Evolutionary conservation across 192 early-diverging fungal genomes (phyloP).

Genomic region (Spizellomyces sp.): DNA sequence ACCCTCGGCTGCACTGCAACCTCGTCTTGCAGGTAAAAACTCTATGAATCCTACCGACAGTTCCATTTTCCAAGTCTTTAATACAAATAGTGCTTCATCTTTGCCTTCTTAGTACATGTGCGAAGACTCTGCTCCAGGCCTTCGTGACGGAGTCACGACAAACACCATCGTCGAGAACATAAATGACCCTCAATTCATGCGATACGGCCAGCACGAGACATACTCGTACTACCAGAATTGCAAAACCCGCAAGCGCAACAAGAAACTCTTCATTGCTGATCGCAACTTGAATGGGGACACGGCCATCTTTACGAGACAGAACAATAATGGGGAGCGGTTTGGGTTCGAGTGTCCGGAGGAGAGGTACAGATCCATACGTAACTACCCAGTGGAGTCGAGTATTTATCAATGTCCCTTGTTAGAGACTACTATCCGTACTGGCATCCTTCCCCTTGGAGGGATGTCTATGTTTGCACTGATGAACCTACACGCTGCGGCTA

Average conservation of each 20-base stretch:
- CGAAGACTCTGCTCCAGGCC: constrained; percentile 26
- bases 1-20: constrained; percentile 30
- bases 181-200: background rate
- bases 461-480: constrained; percentile 37
- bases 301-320: constrained; percentile 42
- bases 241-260: constrained; percentile 32
- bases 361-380: background rate
- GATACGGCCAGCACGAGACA: constrained; percentile 42
- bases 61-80: too few species aligned
- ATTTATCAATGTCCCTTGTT: background rate
- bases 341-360: constrained; percentile 51
- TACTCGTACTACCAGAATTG: constrained; percentile 30
- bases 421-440: constrained; percentile 46
- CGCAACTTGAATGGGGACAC: constrained; percentile 40
- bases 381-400: too few species aligned
- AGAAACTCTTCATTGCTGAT: constrained; percentile 39
- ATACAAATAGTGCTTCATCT: background rate
- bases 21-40: constrained; percentile 30
- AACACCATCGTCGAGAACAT: constrained; percentile 26
- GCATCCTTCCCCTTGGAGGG: constrained; percentile 47
- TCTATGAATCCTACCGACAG: background rate
- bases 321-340: constrained; percentile 30
- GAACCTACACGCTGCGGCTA: constrained; percentile 23
- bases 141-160: constrained; percentile 33
- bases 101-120: constrained; percentile 31